A percentile compares a stretch with the other conserved stretches of the same genome.
Evolutionary conservation across 2,329 filamentous ascomycete species (phyloP).

Genomic region (Orbilia javanica): DNA sequence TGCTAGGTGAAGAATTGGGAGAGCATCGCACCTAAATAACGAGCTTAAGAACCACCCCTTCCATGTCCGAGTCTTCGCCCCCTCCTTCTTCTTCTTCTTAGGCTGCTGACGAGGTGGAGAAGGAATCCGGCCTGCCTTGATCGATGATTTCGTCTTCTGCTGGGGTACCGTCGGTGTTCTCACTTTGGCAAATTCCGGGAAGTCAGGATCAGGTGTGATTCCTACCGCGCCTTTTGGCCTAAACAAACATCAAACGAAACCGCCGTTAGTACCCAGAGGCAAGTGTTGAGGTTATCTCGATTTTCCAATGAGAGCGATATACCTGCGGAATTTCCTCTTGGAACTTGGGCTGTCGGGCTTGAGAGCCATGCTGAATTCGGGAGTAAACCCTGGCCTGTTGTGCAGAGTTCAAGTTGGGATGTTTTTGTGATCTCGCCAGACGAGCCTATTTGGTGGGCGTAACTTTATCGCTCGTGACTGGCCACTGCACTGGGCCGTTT

Average conservation of each 20-base stretch:
- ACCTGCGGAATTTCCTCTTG: conserved; percentile 44
- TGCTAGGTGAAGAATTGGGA: not conserved
- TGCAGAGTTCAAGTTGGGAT: conserved; percentile 39
- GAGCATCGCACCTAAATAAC: conserved; percentile 24
- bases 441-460: conserved; percentile 18
- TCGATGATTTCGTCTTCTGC: conserved; percentile 58
- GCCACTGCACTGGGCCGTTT: conserved; percentile 3
- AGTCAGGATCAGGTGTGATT: conserved; percentile 51
- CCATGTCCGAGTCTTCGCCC: conserved; percentile 16
- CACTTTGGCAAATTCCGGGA: conserved; percentile 31
- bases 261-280: conserved; percentile 7
- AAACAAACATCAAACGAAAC: not conserved
- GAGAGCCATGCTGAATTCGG: conserved; percentile 48
- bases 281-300: not conserved
- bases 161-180: conserved; percentile 15
- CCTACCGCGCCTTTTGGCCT: conserved; percentile 52
- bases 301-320: conserved; percentile 6
- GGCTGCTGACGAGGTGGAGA: conserved; percentile 29
- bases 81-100: conserved; percentile 9
- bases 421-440: conserved; percentile 34
- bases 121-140: conserved; percentile 58
- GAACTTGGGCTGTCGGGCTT: conserved; percentile 21
- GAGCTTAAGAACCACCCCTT: conserved; percentile 34
- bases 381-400: conserved; percentile 38
- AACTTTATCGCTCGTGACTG: conserved; percentile 48